A percentile compares a stretch with the other conserved stretches of the same genome.
These are phyloP conservation scores for Collybia sp. DNA, from an alignment of 768 basidiomycete species.

Conservation along the genomic window DNA sequence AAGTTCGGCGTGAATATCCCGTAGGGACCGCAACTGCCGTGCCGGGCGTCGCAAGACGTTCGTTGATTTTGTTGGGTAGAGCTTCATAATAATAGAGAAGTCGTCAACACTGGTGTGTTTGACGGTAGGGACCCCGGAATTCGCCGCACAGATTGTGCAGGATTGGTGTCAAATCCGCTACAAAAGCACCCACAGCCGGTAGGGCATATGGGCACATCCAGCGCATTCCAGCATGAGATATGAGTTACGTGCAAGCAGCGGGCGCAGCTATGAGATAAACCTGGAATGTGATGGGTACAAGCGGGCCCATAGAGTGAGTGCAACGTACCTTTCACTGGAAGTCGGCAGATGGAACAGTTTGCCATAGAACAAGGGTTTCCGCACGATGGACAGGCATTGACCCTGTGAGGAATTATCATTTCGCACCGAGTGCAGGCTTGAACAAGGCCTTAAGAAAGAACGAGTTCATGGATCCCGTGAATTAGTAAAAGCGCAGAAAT, in stretches of 20 bases:
- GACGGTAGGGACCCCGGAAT: too few relatives aligned
- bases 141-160: too few relatives aligned
- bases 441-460: conserved; percentile 32
- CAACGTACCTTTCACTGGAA: conserved; percentile 65
- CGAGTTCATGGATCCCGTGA: background rate
- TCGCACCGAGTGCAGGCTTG: conserved; percentile 45
- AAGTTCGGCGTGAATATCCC: too few relatives aligned
- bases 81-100: too few relatives aligned
- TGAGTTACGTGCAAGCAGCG: conserved; percentile 64
- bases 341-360: conserved; percentile 67
- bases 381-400: conserved; percentile 38
- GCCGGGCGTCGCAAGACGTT: too few relatives aligned
- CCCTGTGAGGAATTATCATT: conserved; percentile 23
- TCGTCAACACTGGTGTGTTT: too few relatives aligned
- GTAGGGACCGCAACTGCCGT: too few relatives aligned
- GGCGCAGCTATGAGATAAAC: conserved; percentile 57
- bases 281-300: conserved; percentile 23
- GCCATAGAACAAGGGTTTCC: conserved; percentile 38
- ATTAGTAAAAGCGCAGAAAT: conserved; percentile 1
- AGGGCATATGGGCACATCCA: conserved; percentile 49
- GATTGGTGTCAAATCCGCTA: conserved; percentile 18
- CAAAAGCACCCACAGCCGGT: conserved; percentile 71
- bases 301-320: background rate
- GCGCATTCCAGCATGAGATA: conserved; percentile 54
- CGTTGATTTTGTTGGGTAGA: too few relatives aligned